phyloP scores from a whole-genome alignment of 176 grass and related monocot genomes.

The Melocanna baccifera region DNA sequence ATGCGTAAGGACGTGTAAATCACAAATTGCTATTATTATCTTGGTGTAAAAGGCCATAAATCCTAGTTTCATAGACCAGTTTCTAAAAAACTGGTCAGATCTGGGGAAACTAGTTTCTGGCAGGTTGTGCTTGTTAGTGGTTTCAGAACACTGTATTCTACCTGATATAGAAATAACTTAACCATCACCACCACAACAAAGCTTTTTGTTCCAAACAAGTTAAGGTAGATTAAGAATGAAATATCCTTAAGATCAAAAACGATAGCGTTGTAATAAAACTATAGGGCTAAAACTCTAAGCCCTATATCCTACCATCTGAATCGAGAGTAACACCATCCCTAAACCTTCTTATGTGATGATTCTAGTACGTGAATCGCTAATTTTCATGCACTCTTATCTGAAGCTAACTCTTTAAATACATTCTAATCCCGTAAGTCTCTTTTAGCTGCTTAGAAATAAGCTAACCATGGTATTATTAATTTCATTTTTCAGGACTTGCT shows the following conservation, averaged over 20 bases:
- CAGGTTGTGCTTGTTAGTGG: not conserved
- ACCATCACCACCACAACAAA: not conserved
- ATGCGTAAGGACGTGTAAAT: not conserved
- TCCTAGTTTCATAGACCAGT: not conserved
- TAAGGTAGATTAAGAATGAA: too few species aligned
- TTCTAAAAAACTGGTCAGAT: not conserved
- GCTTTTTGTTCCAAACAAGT: too few species aligned
- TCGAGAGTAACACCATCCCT: too few species aligned
- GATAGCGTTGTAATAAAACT: too few species aligned
- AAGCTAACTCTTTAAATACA: too few species aligned
- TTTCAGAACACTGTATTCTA: slow-evolving; percentile 11
- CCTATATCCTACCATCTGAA: too few species aligned
- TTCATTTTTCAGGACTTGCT: slow-evolving; percentile 72
- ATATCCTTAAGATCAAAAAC: too few species aligned
- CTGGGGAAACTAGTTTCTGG: not conserved
- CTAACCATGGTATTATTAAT: slow-evolving; percentile 15
- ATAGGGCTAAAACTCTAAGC: too few species aligned
- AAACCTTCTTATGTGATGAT: too few species aligned
- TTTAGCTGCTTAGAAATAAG: not conserved
- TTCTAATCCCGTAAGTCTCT: too few species aligned
- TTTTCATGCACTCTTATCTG: too few species aligned
- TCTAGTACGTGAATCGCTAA: too few species aligned
- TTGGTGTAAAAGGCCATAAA: not conserved
- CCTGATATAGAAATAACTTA: slow-evolving; percentile 22
- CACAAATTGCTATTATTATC: not conserved